phyloP scores from a whole-genome alignment of 2,329 filamentous ascomycete species.

The Pseudogymnoascus sp. region DNA sequence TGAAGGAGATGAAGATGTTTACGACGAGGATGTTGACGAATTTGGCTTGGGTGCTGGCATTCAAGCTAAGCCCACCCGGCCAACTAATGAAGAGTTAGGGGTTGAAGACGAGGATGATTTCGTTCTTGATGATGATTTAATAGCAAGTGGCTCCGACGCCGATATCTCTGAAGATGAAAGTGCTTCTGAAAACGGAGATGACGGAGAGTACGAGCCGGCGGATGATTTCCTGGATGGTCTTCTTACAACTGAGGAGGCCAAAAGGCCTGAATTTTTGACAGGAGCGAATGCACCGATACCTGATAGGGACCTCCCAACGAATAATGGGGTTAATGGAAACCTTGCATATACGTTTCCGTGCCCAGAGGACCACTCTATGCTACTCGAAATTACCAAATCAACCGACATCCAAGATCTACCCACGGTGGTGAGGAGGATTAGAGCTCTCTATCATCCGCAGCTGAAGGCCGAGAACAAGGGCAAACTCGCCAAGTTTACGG shows the following conservation, averaged over 20 bases:
- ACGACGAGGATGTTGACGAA: constrained; percentile 34
- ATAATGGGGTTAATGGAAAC: constrained; percentile 38
- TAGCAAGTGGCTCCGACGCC: constrained; percentile 63
- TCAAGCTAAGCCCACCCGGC: constrained; percentile 34
- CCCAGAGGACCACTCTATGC: constrained; percentile 67
- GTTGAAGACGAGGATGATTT: constrained; percentile 96
- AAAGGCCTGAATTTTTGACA: constrained; percentile 44
- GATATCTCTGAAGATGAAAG: constrained; percentile 41
- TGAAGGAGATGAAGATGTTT: constrained; percentile 33
- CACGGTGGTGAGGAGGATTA: constrained; percentile 77
- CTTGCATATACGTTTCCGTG: constrained; percentile 83
- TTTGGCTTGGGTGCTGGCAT: constrained; percentile 56
- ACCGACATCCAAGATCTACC: constrained; percentile 61
- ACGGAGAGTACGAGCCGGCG: constrained; percentile 42
- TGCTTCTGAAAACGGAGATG: constrained; percentile 34
- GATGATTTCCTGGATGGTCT: constrained; percentile 69
- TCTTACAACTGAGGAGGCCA: constrained; percentile 50
- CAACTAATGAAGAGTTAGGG: constrained; percentile 48
- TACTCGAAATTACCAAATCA: constrained; percentile 56
- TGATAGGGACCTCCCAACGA: constrained; percentile 32
- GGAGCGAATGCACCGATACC: constrained; percentile 38
- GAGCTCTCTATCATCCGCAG: constrained; percentile 86
- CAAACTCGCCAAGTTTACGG: constrained; percentile 63
- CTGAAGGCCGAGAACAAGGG: constrained; percentile 78
- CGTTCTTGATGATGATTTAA: constrained; percentile 76